Evolutionary conservation across 495 filamentous ascomycete species (phyloP).

Genomic region (Neurospora africana): DNA sequence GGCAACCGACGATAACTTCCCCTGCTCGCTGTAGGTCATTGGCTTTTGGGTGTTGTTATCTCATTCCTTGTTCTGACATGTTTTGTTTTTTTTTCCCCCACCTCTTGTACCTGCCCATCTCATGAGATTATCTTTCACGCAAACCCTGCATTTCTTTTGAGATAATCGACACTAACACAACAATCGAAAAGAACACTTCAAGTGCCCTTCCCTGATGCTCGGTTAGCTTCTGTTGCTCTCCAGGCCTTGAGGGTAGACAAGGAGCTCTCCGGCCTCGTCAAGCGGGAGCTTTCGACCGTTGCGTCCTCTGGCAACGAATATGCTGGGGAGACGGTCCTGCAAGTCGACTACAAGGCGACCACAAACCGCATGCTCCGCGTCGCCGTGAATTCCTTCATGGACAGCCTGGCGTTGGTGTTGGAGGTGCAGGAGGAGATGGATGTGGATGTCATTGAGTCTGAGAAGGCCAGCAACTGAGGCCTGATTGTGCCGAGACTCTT

Average conservation of each 20-base stretch:
- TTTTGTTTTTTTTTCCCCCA: neutral
- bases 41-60: neutral
- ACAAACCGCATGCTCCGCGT: constrained; percentile 96
- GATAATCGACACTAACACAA: constrained; percentile 4
- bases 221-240: constrained; percentile 67
- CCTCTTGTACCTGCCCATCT: neutral
- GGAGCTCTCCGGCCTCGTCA: constrained; percentile 77
- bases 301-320: constrained; percentile 19
- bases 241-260: constrained; percentile 72
- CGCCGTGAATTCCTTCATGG: constrained; percentile 96
- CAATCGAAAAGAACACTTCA: constrained; percentile 51
- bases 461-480: neutral
- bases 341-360: constrained; percentile 72
- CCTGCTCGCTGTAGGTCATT: constrained; percentile 55
- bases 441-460: constrained; percentile 56
- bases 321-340: constrained; percentile 46
- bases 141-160: neutral
- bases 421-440: constrained; percentile 85
- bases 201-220: constrained; percentile 73
- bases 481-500: neutral
- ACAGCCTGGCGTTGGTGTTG: constrained; percentile 72
- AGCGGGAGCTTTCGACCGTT: constrained; percentile 54
- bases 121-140: neutral
- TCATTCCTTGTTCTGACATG: neutral
- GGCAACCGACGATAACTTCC: constrained; percentile 35